Evolutionary conservation across 106 monocot species (phyloP), one percentile per base, ranked within the genome.

Genomic region (Dendrobium chrysotoxum): DNA sequence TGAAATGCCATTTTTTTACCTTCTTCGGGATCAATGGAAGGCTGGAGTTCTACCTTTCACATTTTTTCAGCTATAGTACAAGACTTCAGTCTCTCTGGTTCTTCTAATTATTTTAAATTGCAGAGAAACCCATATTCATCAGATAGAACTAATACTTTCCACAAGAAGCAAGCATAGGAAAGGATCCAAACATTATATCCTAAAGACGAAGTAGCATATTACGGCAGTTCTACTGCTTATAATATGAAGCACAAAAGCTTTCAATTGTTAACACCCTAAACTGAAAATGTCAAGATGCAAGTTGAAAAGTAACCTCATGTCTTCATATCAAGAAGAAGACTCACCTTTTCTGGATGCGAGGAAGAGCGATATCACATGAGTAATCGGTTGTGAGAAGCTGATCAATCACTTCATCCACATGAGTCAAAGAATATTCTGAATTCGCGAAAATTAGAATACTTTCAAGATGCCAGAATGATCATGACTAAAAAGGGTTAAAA

Each of bases 341-440:
- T 67, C 17, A 92, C 95, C 97, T 89, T 61, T 95, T 98, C 78
- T 92, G 92, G 70, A 98, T 79, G 12, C 97, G 83, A 17, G 97
- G 97, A 1, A 98, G 88, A 5, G 94, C 92, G 72, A 95, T 87
- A 39, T 98, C 94, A 79, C 97, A 98, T 0, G 92, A 95, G 79
- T 90, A 98, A 84, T 98, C 97, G 26, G 28, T 92, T 12, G 88
- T 98, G 11, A 98, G 84, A 7, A 98, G 88, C 78, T 95, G 94
- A 74, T 95, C 97, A 39, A 98, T 95, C 26, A 95, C 84, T 70
- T 98, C 94, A 80, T 98, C 97, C 72, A 98, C 94, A 83, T 95
- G 94, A 23, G 85, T 95, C 86, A 94, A 78, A 6, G 50, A 30
- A 84, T 89, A 98, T 39, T 76, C 94, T 96, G 76, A 67, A 61